phyloP scores from a whole-genome alignment of 352 stramenopile genomes.

The Elongisporangium prolatum region DNA sequence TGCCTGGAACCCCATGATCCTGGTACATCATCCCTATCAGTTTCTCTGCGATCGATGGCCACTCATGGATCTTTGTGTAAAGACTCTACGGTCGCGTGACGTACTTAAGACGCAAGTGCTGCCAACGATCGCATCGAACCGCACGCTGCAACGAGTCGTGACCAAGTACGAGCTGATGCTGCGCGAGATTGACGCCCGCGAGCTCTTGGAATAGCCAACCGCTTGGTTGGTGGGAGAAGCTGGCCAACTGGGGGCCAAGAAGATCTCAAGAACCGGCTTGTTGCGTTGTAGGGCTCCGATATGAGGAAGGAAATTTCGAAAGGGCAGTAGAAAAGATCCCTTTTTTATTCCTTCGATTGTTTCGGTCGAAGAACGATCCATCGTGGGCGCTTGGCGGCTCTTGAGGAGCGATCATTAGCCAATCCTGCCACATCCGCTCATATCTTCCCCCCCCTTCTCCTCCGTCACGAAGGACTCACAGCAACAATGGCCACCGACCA shows the following conservation, averaged over 20 bases:
- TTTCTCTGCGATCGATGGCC: too few species aligned
- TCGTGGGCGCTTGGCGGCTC: not conserved
- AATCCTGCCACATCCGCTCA: not conserved
- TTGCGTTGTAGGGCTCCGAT: too few species aligned
- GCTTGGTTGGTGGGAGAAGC: not conserved
- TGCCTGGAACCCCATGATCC: slow-evolving; percentile 34
- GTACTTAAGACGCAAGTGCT: slow-evolving; percentile 68
- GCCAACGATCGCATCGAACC: slow-evolving; percentile 75
- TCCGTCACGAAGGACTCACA: not conserved
- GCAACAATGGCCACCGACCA: not conserved
- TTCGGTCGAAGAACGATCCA: not conserved
- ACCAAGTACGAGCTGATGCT: slow-evolving; percentile 84
- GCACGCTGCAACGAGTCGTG: slow-evolving; percentile 75
- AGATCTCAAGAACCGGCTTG: not conserved
- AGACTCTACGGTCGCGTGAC: slow-evolving; percentile 71
- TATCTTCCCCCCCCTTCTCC: not conserved
- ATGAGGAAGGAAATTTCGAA: not conserved
- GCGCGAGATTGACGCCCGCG: slow-evolving; percentile 52
- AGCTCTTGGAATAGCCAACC: slow-evolving; percentile 16
- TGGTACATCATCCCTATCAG: slow-evolving; percentile 41
- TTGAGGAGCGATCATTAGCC: not conserved
- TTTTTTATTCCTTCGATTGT: not conserved
- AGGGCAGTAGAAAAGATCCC: not conserved
- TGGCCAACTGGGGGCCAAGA: not conserved
- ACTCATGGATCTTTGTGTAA: not conserved